Evolutionary conservation across 108 stramenopile species (phyloP), one percentile per base, ranked within the genome.

Genomic region (Craspedostauros australis): DNA sequence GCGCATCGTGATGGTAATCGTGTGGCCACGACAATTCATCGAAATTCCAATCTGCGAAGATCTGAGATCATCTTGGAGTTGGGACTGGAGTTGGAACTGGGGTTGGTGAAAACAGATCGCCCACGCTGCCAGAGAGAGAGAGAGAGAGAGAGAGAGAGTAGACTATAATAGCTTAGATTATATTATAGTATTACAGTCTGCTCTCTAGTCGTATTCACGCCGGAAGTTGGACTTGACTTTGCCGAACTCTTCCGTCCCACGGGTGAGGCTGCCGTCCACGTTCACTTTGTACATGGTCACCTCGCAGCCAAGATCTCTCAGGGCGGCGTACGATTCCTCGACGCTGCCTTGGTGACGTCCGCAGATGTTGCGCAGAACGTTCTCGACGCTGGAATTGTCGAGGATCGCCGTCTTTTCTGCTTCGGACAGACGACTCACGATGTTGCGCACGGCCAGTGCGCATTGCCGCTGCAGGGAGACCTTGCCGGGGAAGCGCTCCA

Each of bases 261-360:
- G n/a, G 16, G 11, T n/a, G 15, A 38, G 25, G n/a, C 21, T 16
- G 45, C 44, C 42, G 14, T 55, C 46, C 0, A 50, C 48, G 58
- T 80, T 67, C 14, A 76, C 61, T 36, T 70, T 71, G 1, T 57
- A 55, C 42, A 82, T 69, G 21, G 63, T 52, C 16, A 68, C 86
- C 11, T 70, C 54, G 41, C 63, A 82, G 11, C 88, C 88, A 43
- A 95, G 60, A 75, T 92, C 94, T 20, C 94, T 72, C 56, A 95
- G 55, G 3, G 90, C 94, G 2, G 91, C 90, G 66, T 92, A 95
- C 16, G 91, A 86, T 70, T 92, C 94, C 70, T 95, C 94, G 14
- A 89, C 73, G 58, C 84, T 86, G 8, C 72, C 81, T 57, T 82
- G 83, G 68, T 84, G 80, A 29, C 57, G 27, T 20, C 86, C 79